phyloP scores from a whole-genome alignment of 208 protist species.

The Trypanosoma cruzi region DNA sequence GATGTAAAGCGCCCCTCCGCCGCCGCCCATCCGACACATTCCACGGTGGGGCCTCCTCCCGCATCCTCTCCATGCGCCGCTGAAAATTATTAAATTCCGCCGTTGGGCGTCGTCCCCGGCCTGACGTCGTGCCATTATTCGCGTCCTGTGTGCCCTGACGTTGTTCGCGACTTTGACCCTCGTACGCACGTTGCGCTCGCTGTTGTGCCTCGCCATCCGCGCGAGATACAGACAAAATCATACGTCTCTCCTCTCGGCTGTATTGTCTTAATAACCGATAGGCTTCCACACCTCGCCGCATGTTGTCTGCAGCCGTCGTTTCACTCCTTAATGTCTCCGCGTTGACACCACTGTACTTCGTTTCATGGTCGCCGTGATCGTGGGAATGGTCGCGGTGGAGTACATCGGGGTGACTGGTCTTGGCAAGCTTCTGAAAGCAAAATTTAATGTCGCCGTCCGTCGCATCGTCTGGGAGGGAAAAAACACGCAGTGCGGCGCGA shows the following conservation, averaged over 20 bases:
- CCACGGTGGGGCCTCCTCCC: constrained; percentile 31
- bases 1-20: constrained; percentile 7
- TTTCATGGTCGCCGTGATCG: not conserved
- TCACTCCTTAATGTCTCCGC: not conserved
- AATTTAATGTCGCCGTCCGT: constrained; percentile 65
- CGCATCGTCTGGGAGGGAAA: constrained; percentile 41
- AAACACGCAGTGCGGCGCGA: constrained; percentile 35
- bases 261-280: constrained; percentile 57
- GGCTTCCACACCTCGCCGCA: constrained; percentile 45
- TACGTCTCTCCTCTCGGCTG: constrained; percentile 35
- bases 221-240: constrained; percentile 32
- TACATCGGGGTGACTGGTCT: constrained; percentile 62
- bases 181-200: constrained; percentile 50
- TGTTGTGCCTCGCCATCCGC: constrained; percentile 33
- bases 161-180: not conserved
- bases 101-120: constrained; percentile 30
- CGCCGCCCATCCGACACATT: constrained; percentile 3
- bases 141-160: not conserved
- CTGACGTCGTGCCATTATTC: not conserved
- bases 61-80: constrained; percentile 13
- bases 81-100: constrained; percentile 36
- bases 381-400: not conserved
- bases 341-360: not conserved
- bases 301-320: constrained; percentile 13
- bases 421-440: constrained; percentile 54